These are phyloP conservation scores for Telfairia occidentalis DNA, from an alignment of 331 rosid genomes.

Conservation along the genomic window DNA sequence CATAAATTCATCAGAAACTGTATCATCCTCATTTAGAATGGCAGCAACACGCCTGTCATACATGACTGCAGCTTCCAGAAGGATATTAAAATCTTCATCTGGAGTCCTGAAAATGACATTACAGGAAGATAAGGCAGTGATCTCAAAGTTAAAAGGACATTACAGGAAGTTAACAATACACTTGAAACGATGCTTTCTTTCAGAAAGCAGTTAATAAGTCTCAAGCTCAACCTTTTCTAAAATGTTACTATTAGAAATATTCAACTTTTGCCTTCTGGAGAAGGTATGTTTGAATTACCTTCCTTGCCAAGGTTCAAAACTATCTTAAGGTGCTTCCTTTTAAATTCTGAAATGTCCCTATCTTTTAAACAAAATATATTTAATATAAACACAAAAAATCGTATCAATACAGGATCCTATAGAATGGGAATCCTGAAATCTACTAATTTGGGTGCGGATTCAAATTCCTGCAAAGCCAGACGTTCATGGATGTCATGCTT, in stretches of 20 bases:
- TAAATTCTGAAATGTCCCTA: not conserved
- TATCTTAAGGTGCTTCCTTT: not conserved
- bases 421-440: not conserved
- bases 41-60: conserved; percentile 96
- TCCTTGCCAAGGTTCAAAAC: not conserved
- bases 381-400: not conserved
- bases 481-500: not conserved
- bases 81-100: conserved; percentile 87
- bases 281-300: not conserved
- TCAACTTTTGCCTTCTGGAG: not conserved
- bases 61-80: conserved; percentile 94
- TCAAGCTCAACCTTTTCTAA: not conserved
- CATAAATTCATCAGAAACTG: conserved; percentile 51
- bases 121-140: not conserved
- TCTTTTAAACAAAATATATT: not conserved
- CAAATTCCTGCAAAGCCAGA: not conserved
- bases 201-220: not conserved
- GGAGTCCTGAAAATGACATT: conserved; percentile 48
- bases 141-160: not conserved
- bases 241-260: not conserved
- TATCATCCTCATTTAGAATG: conserved; percentile 71
- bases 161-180: not conserved
- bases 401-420: not conserved
- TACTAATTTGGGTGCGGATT: not conserved
- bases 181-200: no score